Evolutionary conservation across 2,329 filamentous ascomycete species (phyloP), one percentile per base, ranked within the genome.

Genomic region (Laburnicola sp.): DNA sequence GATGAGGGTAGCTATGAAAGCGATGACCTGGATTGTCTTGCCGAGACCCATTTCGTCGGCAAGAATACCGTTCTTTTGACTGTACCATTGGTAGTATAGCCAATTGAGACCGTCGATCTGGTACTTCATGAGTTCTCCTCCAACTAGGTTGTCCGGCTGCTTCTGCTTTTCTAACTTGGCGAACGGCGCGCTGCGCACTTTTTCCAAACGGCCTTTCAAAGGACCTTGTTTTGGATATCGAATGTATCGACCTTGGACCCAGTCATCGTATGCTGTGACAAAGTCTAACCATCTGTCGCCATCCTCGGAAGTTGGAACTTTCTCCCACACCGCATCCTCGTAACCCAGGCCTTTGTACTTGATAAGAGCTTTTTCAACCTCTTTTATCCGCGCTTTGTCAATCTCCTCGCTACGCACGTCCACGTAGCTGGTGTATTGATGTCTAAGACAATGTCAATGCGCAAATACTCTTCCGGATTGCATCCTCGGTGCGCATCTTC

Each of bases 21-120:
- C 84, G 53, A 97, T 88, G 45, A 97, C 86, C 69, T 99, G 94
- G 28, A 99, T 90, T 0, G 94, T 99, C 76, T 99, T 99, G 28
- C 94, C 94, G 2, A 99, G 82, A 35, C 94, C 94, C 94, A 99
- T 99, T 69, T 99, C 94, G 67, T 99, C 94, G 0, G 94, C 94
- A 5, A 97, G 82, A 51, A 97, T 93, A 26, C 91, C 88, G 64
- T 94, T 97, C 66, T 89, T 86, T 60, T 86, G 81, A 44, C 83
- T 80, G 63, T 91, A 88, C 79, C 90, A 97, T 67, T 94, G 94
- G 70, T 89, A 92, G 52, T 96, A 86, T 2, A 99, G 82, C 92
- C 94, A 99, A 64, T 97, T 97, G 45, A 97, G 78, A 21, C 94
- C 94, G 52, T 97, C 89, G 38, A 95, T 76, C 69, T 99, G 94